Percentiles rank a stretch among this genome's conserved stretches.
These are phyloP conservation scores for Penicillium sp. DNA, from an alignment of 2,329 filamentous ascomycete genomes.

Conservation along the genomic window DNA sequence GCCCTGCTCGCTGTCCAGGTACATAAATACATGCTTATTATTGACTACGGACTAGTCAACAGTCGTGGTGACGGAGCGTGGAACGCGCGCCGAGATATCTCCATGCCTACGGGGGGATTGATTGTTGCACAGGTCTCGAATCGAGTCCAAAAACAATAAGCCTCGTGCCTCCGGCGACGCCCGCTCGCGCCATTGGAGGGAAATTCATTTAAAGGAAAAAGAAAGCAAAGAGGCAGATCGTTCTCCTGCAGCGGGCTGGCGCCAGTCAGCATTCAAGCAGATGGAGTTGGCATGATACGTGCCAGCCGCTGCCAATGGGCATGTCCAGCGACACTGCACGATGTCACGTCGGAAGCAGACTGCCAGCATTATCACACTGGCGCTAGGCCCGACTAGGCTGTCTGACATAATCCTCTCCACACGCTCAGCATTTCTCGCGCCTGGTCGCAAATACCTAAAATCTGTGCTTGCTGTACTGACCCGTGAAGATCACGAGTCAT, in stretches of 20 bases:
- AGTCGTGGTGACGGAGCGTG: neutral
- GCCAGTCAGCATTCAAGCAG: neutral
- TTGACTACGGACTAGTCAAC: neutral
- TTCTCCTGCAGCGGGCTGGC: neutral
- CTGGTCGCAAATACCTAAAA: neutral
- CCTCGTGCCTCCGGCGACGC: neutral
- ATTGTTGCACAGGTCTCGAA: neutral
- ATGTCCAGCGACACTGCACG: neutral
- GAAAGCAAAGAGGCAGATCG: neutral
- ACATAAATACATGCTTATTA: neutral
- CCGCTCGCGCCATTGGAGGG: neutral
- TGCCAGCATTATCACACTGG: neutral
- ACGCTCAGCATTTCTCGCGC: no score
- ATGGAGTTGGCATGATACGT: neutral
- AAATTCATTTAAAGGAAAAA: neutral
- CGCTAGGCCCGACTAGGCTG: neutral
- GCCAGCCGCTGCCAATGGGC: neutral
- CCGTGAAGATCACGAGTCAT: constrained; percentile 10
- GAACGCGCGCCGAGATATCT: neutral
- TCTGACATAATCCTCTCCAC: neutral
- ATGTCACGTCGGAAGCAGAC: constrained; percentile 8
- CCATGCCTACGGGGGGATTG: neutral
- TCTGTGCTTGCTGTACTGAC: constrained; percentile 1
- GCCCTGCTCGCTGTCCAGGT: neutral
- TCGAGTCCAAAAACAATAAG: neutral